These are phyloP conservation scores for Biscutella auriculata DNA, from an alignment of 441 rosid genomes.

Conservation along the genomic window DNA sequence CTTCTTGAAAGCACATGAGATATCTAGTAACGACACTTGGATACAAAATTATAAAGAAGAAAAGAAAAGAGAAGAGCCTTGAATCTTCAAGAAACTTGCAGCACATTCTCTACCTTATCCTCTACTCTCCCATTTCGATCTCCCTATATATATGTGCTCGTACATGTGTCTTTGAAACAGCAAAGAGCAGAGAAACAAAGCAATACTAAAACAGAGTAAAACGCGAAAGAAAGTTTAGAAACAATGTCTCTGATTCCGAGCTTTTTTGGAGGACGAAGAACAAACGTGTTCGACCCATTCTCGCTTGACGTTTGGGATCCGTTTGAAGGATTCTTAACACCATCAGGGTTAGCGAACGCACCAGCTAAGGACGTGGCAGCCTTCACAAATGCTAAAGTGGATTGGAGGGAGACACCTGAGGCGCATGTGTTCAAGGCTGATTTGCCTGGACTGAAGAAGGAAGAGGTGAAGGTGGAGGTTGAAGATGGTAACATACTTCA, in stretches of 20 bases:
- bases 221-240: background rate
- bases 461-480: conserved; percentile 39
- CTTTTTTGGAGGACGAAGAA: conserved; percentile 18
- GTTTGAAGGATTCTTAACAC: conserved; percentile 12
- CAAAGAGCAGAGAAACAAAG: conserved; percentile 1
- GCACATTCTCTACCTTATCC: conserved; percentile 1
- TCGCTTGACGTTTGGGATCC: conserved; percentile 35
- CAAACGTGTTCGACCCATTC: conserved; percentile 33
- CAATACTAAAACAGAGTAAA: background rate
- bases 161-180: background rate
- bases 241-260: conserved; percentile 23
- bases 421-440: conserved; percentile 45
- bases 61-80: background rate
- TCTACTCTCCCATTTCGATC: background rate
- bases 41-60: background rate
- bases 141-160: conserved; percentile 1
- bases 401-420: conserved; percentile 40
- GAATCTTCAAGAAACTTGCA: background rate
- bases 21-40: background rate
- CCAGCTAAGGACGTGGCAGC: conserved; percentile 19
- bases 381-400: conserved; percentile 23
- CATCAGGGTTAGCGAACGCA: background rate
- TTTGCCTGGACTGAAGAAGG: conserved; percentile 41
- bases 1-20: conserved; percentile 11
- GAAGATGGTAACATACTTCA: conserved; percentile 33